Evolutionary conservation across 2,329 filamentous ascomycete genomes (phyloP).

Genomic region (Sporothrix sp.): DNA sequence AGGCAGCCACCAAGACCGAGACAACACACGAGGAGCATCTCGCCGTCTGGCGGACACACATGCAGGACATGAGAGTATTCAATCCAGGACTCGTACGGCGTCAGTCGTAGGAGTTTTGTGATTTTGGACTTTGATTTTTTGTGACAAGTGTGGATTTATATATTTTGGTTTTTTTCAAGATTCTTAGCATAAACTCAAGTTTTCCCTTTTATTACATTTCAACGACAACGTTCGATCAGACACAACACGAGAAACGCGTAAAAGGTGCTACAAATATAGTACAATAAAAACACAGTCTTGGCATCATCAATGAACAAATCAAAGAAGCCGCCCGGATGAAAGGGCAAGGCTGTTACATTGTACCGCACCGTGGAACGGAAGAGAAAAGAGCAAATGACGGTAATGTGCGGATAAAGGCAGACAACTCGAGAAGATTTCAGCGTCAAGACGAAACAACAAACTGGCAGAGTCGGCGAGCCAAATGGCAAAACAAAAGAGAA

Average conservation of each 20-base stretch:
- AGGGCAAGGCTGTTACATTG: too few species aligned
- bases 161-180: background rate
- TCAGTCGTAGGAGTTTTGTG: background rate
- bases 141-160: background rate
- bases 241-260: background rate
- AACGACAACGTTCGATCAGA: background rate
- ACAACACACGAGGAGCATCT: conserved; percentile 7
- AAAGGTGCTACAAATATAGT: background rate
- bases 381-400: too few species aligned
- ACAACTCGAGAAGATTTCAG: too few species aligned
- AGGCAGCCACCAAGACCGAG: background rate
- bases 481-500: too few species aligned
- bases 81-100: conserved; percentile 16
- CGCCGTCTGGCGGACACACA: conserved; percentile 17
- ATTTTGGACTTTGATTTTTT: background rate
- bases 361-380: too few species aligned
- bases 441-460: too few species aligned
- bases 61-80: conserved; percentile 16
- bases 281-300: background rate
- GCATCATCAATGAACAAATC: too few species aligned
- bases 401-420: too few species aligned
- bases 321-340: too few species aligned
- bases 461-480: too few species aligned
- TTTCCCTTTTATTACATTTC: background rate
- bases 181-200: background rate